Conservation (phyloP, 495 filamentous ascomycete genomes). For the Penicillium bialowiezense region DNA sequence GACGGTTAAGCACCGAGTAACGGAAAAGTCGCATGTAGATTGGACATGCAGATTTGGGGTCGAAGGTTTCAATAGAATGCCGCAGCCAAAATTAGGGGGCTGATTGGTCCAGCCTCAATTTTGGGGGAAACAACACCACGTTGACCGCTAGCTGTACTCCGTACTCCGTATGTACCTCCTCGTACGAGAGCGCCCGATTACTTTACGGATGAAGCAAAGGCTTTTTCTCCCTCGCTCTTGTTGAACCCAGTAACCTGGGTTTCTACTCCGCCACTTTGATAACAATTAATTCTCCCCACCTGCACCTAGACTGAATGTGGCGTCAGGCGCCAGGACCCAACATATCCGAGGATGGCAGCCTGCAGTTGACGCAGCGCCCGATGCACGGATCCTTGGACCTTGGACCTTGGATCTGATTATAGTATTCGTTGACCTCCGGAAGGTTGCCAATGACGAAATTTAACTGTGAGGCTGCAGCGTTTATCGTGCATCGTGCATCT, state of each 20-base stretch:
- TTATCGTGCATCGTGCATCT: constrained; percentile 9
- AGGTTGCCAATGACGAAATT: constrained; percentile 6
- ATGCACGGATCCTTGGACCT: neutral
- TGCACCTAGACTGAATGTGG: constrained; percentile 24
- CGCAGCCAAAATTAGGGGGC: neutral
- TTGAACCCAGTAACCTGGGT: constrained; percentile 1
- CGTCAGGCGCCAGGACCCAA: constrained; percentile 17
- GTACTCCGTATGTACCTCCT: too few relatives aligned
- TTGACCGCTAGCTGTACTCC: constrained; percentile 1
- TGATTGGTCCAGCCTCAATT: constrained; percentile 12
- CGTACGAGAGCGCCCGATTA: too few relatives aligned
- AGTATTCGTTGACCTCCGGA: constrained; percentile 1
- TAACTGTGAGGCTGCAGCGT: constrained; percentile 13
- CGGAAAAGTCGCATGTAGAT: constrained; percentile 1
- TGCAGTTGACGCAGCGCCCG: constrained; percentile 4
- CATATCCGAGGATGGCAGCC: constrained; percentile 4
- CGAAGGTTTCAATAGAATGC: neutral
- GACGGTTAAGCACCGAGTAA: constrained; percentile 5
- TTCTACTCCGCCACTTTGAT: constrained; percentile 11
- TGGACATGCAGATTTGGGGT: neutral
- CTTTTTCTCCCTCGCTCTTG: too few relatives aligned
- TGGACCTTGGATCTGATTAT: constrained; percentile 1
- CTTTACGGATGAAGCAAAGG: too few relatives aligned
- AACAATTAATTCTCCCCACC: constrained; percentile 1
- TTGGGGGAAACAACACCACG: neutral